Evolutionary conservation across 768 basidiomycete genomes (phyloP).

Genomic region (Pholiota conissans): DNA sequence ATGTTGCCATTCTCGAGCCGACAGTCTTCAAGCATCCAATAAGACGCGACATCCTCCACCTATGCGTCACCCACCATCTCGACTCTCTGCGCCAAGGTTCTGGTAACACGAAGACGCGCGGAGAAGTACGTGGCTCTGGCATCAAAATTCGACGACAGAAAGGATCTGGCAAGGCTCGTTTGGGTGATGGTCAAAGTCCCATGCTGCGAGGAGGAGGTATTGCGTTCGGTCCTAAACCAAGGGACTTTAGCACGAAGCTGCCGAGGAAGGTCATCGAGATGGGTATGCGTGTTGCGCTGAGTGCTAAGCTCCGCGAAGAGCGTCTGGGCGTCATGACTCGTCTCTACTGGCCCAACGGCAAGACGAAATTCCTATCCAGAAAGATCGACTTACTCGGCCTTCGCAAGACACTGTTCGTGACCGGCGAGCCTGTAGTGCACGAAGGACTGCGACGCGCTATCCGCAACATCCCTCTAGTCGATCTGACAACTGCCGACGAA

Average conservation of each 20-base stretch:
- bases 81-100: slow-evolving; percentile 91
- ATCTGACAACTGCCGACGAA: slow-evolving; percentile 61
- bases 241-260: slow-evolving; percentile 89
- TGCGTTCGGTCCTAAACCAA: slow-evolving; percentile 88
- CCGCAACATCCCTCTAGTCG: slow-evolving; percentile 70
- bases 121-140: slow-evolving; percentile 87
- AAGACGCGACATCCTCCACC: slow-evolving; percentile 89
- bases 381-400: slow-evolving; percentile 66
- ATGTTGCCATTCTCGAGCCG: slow-evolving; percentile 67
- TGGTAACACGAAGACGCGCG: slow-evolving; percentile 88
- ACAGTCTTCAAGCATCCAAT: slow-evolving; percentile 89
- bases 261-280: slow-evolving; percentile 92
- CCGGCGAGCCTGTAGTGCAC: slow-evolving; percentile 58
- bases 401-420: slow-evolving; percentile 75
- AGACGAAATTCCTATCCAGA: slow-evolving; percentile 66
- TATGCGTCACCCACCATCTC: slow-evolving; percentile 86
- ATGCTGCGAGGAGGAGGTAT: slow-evolving; percentile 91
- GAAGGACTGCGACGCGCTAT: slow-evolving; percentile 59
- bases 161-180: slow-evolving; percentile 84
- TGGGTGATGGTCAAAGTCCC: slow-evolving; percentile 86
- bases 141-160: slow-evolving; percentile 91
- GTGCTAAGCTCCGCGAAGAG: slow-evolving; percentile 75
- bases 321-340: slow-evolving; percentile 73
- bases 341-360: slow-evolving; percentile 70
- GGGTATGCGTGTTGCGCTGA: slow-evolving; percentile 90